These are phyloP conservation scores for Ceratocystis huliohia DNA, from an alignment of 2,329 filamentous ascomycete genomes.

Conservation along the genomic window DNA sequence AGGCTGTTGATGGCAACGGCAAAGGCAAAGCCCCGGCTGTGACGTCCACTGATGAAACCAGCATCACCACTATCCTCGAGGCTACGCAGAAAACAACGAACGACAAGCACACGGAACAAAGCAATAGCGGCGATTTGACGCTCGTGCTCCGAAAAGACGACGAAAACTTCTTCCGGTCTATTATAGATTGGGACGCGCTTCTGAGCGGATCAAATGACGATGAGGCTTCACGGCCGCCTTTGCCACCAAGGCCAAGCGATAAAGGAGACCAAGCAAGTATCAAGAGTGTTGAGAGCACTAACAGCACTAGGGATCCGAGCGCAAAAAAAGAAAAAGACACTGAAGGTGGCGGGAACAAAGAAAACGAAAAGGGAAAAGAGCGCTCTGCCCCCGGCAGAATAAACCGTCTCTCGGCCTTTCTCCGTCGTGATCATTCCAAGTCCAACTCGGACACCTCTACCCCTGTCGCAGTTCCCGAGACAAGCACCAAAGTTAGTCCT, in stretches of 20 bases:
- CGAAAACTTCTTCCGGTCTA: conserved; percentile 44
- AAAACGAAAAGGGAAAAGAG: conserved; percentile 19
- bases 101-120: background rate
- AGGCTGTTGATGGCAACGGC: conserved; percentile 21
- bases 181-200: conserved; percentile 30
- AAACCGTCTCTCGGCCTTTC: conserved; percentile 30
- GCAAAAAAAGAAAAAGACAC: conserved; percentile 23
- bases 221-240: conserved; percentile 38
- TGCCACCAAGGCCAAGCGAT: conserved; percentile 36
- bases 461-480: conserved; percentile 1
- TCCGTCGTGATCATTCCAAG: conserved; percentile 31
- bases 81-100: background rate
- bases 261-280: background rate
- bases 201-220: conserved; percentile 26
- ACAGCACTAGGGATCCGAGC: background rate
- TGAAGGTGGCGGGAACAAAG: conserved; percentile 27
- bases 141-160: conserved; percentile 42
- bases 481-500: conserved; percentile 20
- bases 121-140: background rate
- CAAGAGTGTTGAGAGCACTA: conserved; percentile 28
- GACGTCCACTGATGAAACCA: background rate
- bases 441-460: conserved; percentile 25
- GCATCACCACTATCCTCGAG: background rate
- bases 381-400: conserved; percentile 16
- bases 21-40: background rate